Evolutionary conservation across 2,329 filamentous ascomycete species (phyloP), one percentile per base, ranked within the genome.

Genomic region (Penicillium thymicola): DNA sequence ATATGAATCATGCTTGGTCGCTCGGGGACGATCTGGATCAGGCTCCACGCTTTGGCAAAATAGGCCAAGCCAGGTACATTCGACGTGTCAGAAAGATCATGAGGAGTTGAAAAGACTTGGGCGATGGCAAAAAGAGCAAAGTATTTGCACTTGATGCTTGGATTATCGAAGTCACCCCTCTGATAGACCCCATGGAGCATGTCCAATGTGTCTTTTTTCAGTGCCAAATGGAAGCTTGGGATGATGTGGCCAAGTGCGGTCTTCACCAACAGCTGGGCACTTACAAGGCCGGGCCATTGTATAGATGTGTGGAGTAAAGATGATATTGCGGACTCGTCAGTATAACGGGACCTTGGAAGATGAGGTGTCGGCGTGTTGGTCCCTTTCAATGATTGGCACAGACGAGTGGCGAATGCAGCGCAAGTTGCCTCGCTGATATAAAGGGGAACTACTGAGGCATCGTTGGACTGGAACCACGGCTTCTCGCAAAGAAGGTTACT

Each of bases 101-200:
- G 65, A 5, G 68, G 63, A 16, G 68, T 70, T 0, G 74, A 75
- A 54, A 77, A 78, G 1, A 76, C 72, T 34, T 78, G 72, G 0
- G 75, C 76, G 4, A 64, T 23, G 2, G 74, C 72, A 64, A 78
- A 76, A 2, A 78, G 65, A 2, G 72, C 68, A 47, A 76, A 78
- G 25, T 75, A 73, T 25, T 77, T 76, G 53, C 73, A 76, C 5
- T 71, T 61, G 59, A 75, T 68, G 52, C 69, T 9, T 49, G 73
- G 25, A 61, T 66, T 59, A n/a, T 66, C 58, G 30, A 65, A 68
- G 9, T 57, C 58, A 2, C 46, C 56, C 25, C 32, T 65, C n/a
- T 56, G 72, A 65, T 55, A 70, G 9, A 65, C 63, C 32, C 42
- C 68, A 65, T 75, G 44, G 65, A 71, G 60, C 67, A 71, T 34